Base-by-base conservation (phyloP, 176 grass and related monocot genomes). In the Puya raimondii region DNA sequence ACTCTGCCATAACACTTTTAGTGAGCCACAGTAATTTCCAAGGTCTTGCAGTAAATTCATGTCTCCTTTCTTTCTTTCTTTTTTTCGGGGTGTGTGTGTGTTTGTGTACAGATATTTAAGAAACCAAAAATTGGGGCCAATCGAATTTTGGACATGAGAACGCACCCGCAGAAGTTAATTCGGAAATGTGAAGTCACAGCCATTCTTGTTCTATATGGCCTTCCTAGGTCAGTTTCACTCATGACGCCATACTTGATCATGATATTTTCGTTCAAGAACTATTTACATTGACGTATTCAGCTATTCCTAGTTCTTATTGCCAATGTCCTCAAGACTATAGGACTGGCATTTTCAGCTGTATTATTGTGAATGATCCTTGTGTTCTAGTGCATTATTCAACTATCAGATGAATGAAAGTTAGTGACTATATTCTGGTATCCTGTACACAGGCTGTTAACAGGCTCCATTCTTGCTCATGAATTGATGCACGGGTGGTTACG, bases 391-490 rank as follows among this genome's bases (percentile, higher is more conserved):
- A 13, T 59, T 59, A 18, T 15, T 59, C 20, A 8, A 58, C 15
- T 58, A 58, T 58, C 54, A 10, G 3, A 59, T 59, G 16, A 59
- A 61, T 61, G 21, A 16, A 61, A 61, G 49, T 18, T 49, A 18
- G 8, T 58, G 70, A 15, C 14, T 16, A n/a, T 29, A 9, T 72
- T 47, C 57, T 67, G 11, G 47, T 72, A 61, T 76, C 23, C 17
- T 53, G 25, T 67, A 33, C 18, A 75, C 89, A 97, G 89, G 82
- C 77, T 97, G 48, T 69, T 97, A 74, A 97, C 93, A 18, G 93
- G 93, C 2, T 99, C 94, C 50, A 96, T 96, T 72, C 89, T 96
- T 79, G 86, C 86, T 79, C 93, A 96, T 77, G 93, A 96, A 83
- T 67, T 96, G 65, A 92, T 96, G 93, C 89, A 96, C 2, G 84